Base-by-base conservation (phyloP, 345 rosid genomes). In the Eucalyptus fibrosa region DNA sequence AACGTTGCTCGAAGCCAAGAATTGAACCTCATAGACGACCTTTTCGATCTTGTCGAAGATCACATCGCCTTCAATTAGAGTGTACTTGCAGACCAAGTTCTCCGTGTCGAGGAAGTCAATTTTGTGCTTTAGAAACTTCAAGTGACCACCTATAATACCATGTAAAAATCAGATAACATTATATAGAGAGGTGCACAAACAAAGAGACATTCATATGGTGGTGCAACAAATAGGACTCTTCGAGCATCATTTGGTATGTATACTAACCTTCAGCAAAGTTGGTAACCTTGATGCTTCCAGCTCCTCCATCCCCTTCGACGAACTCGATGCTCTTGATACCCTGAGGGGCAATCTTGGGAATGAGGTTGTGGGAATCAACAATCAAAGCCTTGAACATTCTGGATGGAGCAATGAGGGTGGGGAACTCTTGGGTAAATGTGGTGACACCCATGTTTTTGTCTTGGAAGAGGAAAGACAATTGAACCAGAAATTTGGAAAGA, bases 71-170 rank as follows among this genome's bases (percentile, higher is more conserved):
- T 90, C 92, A 16, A 91, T 91, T 56, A 91, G 30, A 21, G 93
- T 92, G 88, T 93, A 91, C 82, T 89, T 87, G 86, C 88, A 87
- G 4, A 19, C 42, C 4, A 91, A 44, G 30, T 88, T 91, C 60
- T 88, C 91, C n/a, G 65, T 77, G 49, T 93, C 93, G 26, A 93
- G 24, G 37, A 50, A 89, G n/a, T 93, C 94, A 9, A 92, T 89
- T 90, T 87, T 87, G 40, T 91, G 92, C 91, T 89, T 91, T 86
- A 89, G 67, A 88, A 34, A 30, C 16, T 88, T 90, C 37, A 87
- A 56, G 14, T 86, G 83, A 44, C 81, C 34, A 2, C 88, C 91
- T n/a, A n/a, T 65, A 4, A 7, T 15, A n/a, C 77, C 77, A n/a
- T 18, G 10, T 65, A 65, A n/a, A 65, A 65, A n/a, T 15, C 10